Evolutionary conservation across 2,329 filamentous ascomycete genomes (phyloP).

Genomic region (Aureobasidium sp.): DNA sequence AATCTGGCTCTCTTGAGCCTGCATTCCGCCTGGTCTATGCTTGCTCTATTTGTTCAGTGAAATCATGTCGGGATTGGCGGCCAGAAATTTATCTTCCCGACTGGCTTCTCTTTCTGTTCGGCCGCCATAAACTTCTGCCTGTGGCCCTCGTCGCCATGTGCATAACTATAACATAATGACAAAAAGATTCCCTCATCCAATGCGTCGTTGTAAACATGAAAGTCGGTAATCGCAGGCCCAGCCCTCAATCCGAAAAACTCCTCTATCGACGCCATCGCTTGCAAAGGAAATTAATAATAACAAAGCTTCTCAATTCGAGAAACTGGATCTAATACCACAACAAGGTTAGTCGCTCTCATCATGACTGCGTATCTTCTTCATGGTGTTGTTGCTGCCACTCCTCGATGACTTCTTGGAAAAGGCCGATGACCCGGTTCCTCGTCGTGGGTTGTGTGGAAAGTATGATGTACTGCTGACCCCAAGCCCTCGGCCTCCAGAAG

Average conservation of each 20-base stretch:
- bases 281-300: not conserved
- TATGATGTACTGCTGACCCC: slow-evolving; percentile 29
- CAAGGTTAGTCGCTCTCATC: slow-evolving; percentile 4
- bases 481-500: slow-evolving; percentile 20
- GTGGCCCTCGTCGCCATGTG: not conserved
- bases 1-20: not conserved
- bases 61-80: not conserved
- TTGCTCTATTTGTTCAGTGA: slow-evolving; percentile 5
- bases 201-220: slow-evolving; percentile 7
- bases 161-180: not conserved
- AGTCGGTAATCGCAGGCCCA: not conserved
- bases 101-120: not conserved
- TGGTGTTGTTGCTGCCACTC: slow-evolving; percentile 43
- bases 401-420: slow-evolving; percentile 34
- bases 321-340: not conserved
- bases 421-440: slow-evolving; percentile 24
- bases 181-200: not conserved
- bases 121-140: not conserved
- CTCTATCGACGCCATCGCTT: slow-evolving; percentile 12
- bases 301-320: not conserved
- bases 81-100: not conserved
- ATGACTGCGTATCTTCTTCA: slow-evolving; percentile 37
- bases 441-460: slow-evolving; percentile 26
- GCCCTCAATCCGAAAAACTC: slow-evolving; percentile 2
- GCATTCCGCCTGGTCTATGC: not conserved